phyloP scores from a whole-genome alignment of 2,329 filamentous ascomycete genomes.

The Alternaria novae-zelandiae region DNA sequence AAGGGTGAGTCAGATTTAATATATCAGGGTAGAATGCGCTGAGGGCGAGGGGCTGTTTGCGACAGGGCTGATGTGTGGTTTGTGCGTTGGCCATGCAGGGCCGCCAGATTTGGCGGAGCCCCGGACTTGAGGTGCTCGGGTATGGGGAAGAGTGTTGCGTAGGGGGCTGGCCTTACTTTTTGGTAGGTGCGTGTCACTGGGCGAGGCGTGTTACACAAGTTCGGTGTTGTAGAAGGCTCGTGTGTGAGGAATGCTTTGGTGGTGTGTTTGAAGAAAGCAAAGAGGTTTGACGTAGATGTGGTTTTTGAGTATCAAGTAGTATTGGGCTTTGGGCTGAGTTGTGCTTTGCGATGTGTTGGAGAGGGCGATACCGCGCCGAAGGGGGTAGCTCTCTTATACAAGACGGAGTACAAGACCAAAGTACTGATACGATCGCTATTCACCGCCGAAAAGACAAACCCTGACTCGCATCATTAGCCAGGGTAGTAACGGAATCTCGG shows the following conservation, averaged over 20 bases:
- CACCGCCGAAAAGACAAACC: slow-evolving; percentile 25
- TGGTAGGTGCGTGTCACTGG: slow-evolving; percentile 18
- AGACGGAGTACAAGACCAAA: slow-evolving; percentile 7
- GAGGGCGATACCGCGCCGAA: slow-evolving; percentile 18
- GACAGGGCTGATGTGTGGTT: slow-evolving; percentile 33
- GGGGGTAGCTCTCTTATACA: slow-evolving; percentile 35
- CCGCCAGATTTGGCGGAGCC: slow-evolving; percentile 26
- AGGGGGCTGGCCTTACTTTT: slow-evolving; percentile 41
- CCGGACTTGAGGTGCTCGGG: slow-evolving; percentile 27
- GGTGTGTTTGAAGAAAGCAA: neutral
- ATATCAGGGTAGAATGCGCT: slow-evolving; percentile 26
- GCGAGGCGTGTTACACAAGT: slow-evolving; percentile 22
- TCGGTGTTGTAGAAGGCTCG: slow-evolving; percentile 14
- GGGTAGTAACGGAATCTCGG: slow-evolving; percentile 13
- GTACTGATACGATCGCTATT: slow-evolving; percentile 12
- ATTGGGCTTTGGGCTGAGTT: slow-evolving; percentile 7
- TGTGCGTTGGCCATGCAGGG: slow-evolving; percentile 38
- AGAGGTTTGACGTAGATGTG: slow-evolving; percentile 13
- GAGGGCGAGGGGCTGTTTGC: neutral
- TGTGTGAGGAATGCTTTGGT: slow-evolving; percentile 15
- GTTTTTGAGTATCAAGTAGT: slow-evolving; percentile 4
- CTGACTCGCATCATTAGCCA: slow-evolving; percentile 37
- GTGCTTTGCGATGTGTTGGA: slow-evolving; percentile 10
- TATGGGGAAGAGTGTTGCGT: slow-evolving; percentile 32
- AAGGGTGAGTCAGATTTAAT: slow-evolving; percentile 48